A percentile compares a stretch with the other conserved stretches of the same genome.
phyloP scores from a whole-genome alignment of 257 asterid species.

The Verbascum thapsus region DNA sequence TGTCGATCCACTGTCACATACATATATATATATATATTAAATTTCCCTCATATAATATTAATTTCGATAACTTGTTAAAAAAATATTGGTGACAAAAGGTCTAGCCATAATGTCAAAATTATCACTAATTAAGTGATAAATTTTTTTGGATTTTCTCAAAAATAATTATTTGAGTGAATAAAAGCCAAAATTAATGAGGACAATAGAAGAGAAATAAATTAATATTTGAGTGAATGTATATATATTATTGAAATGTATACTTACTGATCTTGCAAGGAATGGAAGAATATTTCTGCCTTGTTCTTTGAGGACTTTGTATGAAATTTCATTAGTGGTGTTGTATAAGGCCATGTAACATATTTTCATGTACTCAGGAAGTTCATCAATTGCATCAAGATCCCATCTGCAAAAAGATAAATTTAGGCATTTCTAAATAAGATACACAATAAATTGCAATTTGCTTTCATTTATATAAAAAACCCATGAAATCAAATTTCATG shows the following conservation, averaged over 20 bases:
- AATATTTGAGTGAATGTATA: neutral
- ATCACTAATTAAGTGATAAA: too few relatives aligned
- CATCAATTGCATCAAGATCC: conserved; percentile 44
- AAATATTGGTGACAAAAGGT: too few relatives aligned
- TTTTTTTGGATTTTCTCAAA: too few relatives aligned
- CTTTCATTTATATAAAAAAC: too few relatives aligned
- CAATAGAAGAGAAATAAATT: neutral
- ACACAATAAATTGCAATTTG: too few relatives aligned
- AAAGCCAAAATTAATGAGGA: neutral
- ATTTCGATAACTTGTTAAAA: too few relatives aligned
- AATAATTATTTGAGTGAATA: too few relatives aligned
- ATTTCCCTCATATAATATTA: too few relatives aligned
- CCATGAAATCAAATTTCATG: too few relatives aligned
- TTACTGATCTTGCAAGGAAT: conserved; percentile 35
- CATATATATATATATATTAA: too few relatives aligned
- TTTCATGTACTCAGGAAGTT: conserved; percentile 47
- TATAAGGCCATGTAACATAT: conserved; percentile 48
- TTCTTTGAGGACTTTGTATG: conserved; percentile 37
- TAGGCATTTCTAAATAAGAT: too few relatives aligned
- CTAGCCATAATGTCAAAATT: too few relatives aligned
- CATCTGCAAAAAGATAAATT: conserved; percentile 31
- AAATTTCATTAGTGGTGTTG: conserved; percentile 46
- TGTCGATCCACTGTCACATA: conserved; percentile 26
- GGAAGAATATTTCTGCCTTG: conserved; percentile 41
- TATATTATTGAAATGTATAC: neutral